These are phyloP conservation scores for Camellia oleifera DNA, from an alignment of 179 eudicot genomes.

Conservation along the genomic window DNA sequence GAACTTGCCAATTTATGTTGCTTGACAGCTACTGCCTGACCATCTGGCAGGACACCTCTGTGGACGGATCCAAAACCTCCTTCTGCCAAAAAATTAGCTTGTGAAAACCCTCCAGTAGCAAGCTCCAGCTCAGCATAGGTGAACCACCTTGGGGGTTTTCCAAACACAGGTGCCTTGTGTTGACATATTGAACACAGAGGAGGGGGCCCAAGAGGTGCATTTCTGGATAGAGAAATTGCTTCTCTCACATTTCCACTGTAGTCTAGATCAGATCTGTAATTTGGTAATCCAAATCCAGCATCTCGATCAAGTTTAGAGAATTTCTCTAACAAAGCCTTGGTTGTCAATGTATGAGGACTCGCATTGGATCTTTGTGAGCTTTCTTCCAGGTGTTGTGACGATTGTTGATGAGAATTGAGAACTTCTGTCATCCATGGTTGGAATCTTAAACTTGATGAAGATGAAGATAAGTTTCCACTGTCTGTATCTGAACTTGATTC, in stretches of 20 bases:
- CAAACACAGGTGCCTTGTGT: constrained; percentile 85
- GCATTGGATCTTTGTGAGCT: constrained; percentile 28
- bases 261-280: constrained; percentile 42
- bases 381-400: constrained; percentile 36
- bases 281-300: constrained; percentile 39
- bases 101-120: constrained; percentile 84
- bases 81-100: constrained; percentile 85
- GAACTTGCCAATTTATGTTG: constrained; percentile 93
- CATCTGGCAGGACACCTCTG: constrained; percentile 78
- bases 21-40: constrained; percentile 88
- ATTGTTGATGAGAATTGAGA: constrained; percentile 36
- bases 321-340: constrained; percentile 42
- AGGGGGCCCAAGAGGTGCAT: constrained; percentile 73
- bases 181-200: constrained; percentile 90
- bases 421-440: constrained; percentile 71
- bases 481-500: constrained; percentile 60
- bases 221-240: constrained; percentile 57
- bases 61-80: constrained; percentile 94
- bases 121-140: constrained; percentile 80
- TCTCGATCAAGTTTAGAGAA: constrained; percentile 49
- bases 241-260: constrained; percentile 71
- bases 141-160: constrained; percentile 94
- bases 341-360: constrained; percentile 28
- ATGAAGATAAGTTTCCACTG: constrained; percentile 47
- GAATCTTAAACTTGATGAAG: constrained; percentile 63